A percentile compares a stretch with the other conserved stretches of the same genome.
Evolutionary conservation across 2,329 filamentous ascomycete genomes (phyloP).

Genomic region (Diaporthe sp.): DNA sequence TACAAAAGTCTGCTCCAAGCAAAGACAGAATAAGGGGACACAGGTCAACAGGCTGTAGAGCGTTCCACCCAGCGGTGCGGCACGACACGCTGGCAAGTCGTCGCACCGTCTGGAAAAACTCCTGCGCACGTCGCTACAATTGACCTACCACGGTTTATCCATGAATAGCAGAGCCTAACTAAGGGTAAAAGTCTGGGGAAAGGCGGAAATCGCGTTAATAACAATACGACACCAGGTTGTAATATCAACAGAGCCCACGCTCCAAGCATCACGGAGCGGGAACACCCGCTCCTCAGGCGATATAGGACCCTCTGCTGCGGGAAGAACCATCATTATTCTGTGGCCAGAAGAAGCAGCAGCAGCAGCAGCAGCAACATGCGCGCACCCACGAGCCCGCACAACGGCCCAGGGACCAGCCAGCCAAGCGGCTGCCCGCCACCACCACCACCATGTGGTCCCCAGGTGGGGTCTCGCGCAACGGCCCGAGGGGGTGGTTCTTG

Average conservation of each 20-base stretch:
- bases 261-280: neutral
- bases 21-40: too few species aligned
- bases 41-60: neutral
- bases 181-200: neutral
- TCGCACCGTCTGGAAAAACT: too few species aligned
- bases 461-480: conserved; percentile 18
- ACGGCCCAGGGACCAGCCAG: neutral
- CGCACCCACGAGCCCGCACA: neutral
- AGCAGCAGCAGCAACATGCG: neutral
- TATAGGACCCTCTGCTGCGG: neutral
- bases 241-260: neutral
- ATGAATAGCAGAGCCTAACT: neutral
- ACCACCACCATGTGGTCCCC: neutral
- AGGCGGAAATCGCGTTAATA: neutral
- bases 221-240: neutral
- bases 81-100: neutral
- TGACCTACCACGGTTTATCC: neutral
- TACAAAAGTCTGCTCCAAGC: too few species aligned
- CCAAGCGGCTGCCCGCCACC: neutral
- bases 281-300: neutral
- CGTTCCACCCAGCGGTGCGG: neutral
- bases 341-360: neutral
- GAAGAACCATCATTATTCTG: neutral
- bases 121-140: neutral
- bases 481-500: neutral